Evolutionary conservation across 2,329 filamentous ascomycete genomes (phyloP).

Genomic region (Colletotrichum phormii): DNA sequence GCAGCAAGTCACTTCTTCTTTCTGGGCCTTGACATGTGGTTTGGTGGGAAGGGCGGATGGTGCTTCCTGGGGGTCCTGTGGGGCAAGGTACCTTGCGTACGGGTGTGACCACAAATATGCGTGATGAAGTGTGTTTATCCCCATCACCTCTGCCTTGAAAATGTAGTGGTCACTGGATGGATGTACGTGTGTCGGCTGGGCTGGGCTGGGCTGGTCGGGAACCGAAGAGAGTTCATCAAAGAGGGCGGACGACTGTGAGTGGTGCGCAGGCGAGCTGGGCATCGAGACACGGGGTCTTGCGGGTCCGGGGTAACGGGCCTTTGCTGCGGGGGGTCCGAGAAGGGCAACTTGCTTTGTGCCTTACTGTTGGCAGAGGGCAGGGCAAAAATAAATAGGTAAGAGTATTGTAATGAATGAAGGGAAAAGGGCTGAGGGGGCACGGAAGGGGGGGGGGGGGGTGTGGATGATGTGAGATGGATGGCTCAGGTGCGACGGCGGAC

Average conservation of each 20-base stretch:
- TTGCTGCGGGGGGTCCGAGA: not conserved
- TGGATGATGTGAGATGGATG: not conserved
- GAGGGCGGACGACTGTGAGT: not conserved
- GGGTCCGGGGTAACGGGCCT: slow-evolving; percentile 13
- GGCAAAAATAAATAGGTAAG: not conserved
- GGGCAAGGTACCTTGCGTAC: not conserved
- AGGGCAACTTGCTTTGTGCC: not conserved
- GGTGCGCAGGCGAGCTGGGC: not conserved
- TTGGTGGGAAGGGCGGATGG: not conserved
- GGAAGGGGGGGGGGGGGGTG: no score
- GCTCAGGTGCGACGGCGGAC: slow-evolving; percentile 7
- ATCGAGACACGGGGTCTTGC: not conserved
- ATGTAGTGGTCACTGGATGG: no score
- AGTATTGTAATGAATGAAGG: no score
- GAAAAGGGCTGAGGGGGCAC: not conserved
- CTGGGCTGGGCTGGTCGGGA: not conserved
- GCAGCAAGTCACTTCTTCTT: not conserved
- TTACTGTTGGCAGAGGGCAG: no score
- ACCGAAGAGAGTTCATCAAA: not conserved
- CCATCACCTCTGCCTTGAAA: not conserved
- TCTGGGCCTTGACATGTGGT: not conserved
- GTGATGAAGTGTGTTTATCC: not conserved
- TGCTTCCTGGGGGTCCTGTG: not conserved
- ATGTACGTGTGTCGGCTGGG: not conserved
- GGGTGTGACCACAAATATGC: not conserved